phyloP scores from a whole-genome alignment of 2,329 filamentous ascomycete genomes.

The Phyllachora maydis region DNA sequence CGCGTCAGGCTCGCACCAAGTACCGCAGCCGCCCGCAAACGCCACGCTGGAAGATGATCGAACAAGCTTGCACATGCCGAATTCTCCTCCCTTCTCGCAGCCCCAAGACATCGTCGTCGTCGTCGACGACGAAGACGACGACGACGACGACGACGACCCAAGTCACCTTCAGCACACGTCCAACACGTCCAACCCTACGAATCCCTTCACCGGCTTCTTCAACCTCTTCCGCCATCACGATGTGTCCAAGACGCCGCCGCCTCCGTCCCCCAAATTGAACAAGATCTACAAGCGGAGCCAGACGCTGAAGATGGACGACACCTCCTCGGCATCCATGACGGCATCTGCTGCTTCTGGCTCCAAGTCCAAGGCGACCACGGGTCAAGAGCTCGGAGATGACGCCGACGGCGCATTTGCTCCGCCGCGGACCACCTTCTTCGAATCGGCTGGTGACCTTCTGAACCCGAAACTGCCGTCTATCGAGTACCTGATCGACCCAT shows the following conservation, averaged over 20 bases:
- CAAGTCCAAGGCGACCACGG: slow-evolving; percentile 23
- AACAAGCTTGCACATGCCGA: slow-evolving; percentile 13
- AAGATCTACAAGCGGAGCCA: slow-evolving; percentile 64
- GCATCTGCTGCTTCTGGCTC: no score
- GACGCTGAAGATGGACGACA: slow-evolving; percentile 33
- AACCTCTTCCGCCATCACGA: slow-evolving; percentile 51
- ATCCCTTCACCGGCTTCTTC: slow-evolving; percentile 42
- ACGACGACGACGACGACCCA: no score
- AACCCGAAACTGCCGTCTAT: slow-evolving; percentile 71
- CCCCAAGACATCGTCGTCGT: no score
- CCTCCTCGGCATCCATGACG: slow-evolving; percentile 10
- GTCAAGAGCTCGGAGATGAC: slow-evolving; percentile 24
- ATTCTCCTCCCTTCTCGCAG: slow-evolving; percentile 10
- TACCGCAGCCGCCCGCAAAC: slow-evolving; percentile 49
- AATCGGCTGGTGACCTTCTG: slow-evolving; percentile 80
- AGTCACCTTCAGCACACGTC: slow-evolving; percentile 7
- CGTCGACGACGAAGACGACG: no score
- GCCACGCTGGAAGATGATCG: slow-evolving; percentile 48
- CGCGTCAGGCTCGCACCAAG: slow-evolving; percentile 25
- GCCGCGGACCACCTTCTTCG: slow-evolving; percentile 81
- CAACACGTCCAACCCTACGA: slow-evolving; percentile 17
- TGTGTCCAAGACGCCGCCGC: slow-evolving; percentile 21
- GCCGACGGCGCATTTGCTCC: slow-evolving; percentile 39
- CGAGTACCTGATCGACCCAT: slow-evolving; percentile 69
- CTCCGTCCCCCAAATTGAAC: slow-evolving; percentile 33